phyloP scores from a whole-genome alignment of 2,329 filamentous ascomycete genomes.

The Aspergillus felis region DNA sequence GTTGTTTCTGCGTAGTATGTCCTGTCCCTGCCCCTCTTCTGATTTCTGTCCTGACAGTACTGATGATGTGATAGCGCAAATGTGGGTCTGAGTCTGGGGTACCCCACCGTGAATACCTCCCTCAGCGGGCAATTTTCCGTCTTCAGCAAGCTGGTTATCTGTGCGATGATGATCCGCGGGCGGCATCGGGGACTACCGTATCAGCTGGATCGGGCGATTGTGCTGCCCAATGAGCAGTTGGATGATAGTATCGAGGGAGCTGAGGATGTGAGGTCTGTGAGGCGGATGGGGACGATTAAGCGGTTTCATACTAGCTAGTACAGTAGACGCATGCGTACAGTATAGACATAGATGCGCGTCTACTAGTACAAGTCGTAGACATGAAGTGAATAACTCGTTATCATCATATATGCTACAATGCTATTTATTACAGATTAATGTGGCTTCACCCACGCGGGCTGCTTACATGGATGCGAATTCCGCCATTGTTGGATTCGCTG shows the following conservation, averaged over 20 bases:
- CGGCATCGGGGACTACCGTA: slow-evolving; percentile 53
- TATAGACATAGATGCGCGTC: not conserved
- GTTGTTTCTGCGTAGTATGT: slow-evolving; percentile 38
- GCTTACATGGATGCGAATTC: slow-evolving; percentile 5
- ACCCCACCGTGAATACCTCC: slow-evolving; percentile 20
- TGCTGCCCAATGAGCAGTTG: slow-evolving; percentile 19
- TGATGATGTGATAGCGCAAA: slow-evolving; percentile 16
- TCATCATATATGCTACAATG: not conserved
- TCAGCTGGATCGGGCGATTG: slow-evolving; percentile 46
- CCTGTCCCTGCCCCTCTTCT: not conserved
- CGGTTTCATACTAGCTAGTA: not conserved
- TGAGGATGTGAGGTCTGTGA: not conserved
- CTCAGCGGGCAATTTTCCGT: slow-evolving; percentile 42
- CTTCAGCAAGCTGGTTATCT: slow-evolving; percentile 51
- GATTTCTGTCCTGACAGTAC: not conserved
- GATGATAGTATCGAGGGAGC: not conserved
- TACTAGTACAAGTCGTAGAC: not conserved
- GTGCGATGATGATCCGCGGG: slow-evolving; percentile 52
- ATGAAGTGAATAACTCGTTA: not conserved
- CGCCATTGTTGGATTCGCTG: slow-evolving; percentile 11
- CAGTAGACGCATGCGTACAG: not conserved
- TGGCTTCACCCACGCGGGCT: slow-evolving; percentile 6
- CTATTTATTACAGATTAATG: not conserved
- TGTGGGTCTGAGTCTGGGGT: slow-evolving; percentile 27
- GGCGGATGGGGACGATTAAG: not conserved